Conservation (phyloP, 1,284 basidiomycete genomes). For the Schizophyllum amplum region DNA sequence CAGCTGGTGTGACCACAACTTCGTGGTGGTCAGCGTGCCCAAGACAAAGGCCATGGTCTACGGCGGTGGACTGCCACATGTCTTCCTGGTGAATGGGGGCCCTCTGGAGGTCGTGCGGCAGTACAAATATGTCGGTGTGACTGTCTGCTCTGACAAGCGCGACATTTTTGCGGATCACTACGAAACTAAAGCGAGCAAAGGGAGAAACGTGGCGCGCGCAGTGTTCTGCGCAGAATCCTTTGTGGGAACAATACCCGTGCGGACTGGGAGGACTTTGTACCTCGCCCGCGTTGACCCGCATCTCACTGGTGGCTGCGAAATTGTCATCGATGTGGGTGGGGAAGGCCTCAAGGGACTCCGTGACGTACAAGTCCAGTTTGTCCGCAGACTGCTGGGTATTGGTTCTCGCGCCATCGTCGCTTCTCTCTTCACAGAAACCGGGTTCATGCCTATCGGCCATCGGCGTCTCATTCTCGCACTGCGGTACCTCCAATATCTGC, state of each 20-base stretch:
- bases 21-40: conserved; percentile 17
- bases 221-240: conserved; percentile 13
- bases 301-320: conserved; percentile 20
- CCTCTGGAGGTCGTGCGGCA: background rate
- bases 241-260: conserved; percentile 14
- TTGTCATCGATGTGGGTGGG: conserved; percentile 13
- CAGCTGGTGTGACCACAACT: conserved; percentile 16
- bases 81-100: conserved; percentile 1
- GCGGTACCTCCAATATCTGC: conserved; percentile 3
- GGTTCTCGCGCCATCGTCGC: conserved; percentile 7
- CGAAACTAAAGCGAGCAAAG: conserved; percentile 14
- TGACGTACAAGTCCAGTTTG: conserved; percentile 14
- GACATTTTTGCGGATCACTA: conserved; percentile 17
- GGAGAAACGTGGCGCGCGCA: conserved; percentile 8
- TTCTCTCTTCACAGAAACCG: conserved; percentile 19
- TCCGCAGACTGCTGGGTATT: conserved; percentile 17
- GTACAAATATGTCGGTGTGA: conserved; percentile 6
- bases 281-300: conserved; percentile 23
- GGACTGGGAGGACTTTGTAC: conserved; percentile 15
- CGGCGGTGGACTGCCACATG: conserved; percentile 5
- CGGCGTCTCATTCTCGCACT: conserved; percentile 10
- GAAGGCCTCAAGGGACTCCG: conserved; percentile 6
- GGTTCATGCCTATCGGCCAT: conserved; percentile 12
- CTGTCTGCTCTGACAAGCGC: conserved; percentile 2
- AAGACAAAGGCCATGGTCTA: conserved; percentile 18